phyloP scores from a whole-genome alignment of 2,329 filamentous ascomycete species.

The Chrysosphaeria jannelii region DNA sequence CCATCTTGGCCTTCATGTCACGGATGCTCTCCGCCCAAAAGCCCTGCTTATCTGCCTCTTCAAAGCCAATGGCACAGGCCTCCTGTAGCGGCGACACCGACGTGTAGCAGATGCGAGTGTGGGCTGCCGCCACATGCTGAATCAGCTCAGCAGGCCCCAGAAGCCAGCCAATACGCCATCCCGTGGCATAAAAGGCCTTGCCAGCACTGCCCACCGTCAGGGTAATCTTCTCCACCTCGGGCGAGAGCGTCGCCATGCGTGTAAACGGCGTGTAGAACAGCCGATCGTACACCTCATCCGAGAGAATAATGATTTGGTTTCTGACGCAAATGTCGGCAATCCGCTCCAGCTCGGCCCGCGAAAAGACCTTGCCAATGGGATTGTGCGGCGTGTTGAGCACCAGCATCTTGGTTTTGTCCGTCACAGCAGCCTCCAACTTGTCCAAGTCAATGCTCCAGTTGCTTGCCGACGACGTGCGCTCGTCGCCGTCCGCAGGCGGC shows the following conservation, averaged over 20 bases:
- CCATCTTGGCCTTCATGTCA: conserved; percentile 77
- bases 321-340: conserved; percentile 79
- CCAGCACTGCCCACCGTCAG: conserved; percentile 85
- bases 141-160: conserved; percentile 73
- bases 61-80: conserved; percentile 77
- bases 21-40: conserved; percentile 67
- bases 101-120: conserved; percentile 89
- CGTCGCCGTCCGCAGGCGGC: conserved; percentile 52
- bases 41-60: conserved; percentile 52
- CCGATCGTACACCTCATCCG: conserved; percentile 79
- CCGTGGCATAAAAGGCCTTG: conserved; percentile 95
- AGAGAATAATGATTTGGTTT: conserved; percentile 78
- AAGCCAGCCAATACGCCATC: conserved; percentile 86
- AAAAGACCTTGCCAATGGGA: conserved; percentile 88
- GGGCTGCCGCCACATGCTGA: conserved; percentile 71
- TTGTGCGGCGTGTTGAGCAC: conserved; percentile 74
- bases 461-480: conserved; percentile 50
- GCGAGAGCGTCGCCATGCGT: conserved; percentile 65
- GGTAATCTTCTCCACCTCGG: conserved; percentile 64
- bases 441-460: conserved; percentile 75
- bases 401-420: conserved; percentile 79
- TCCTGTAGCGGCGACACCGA: conserved; percentile 85
- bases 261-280: conserved; percentile 92
- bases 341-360: conserved; percentile 46
- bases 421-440: conserved; percentile 55